Percentiles rank a stretch among this genome's conserved stretches.
phyloP scores from a whole-genome alignment of 805 yeast species.

The Wickerhamomyces sydowiorum region DNA sequence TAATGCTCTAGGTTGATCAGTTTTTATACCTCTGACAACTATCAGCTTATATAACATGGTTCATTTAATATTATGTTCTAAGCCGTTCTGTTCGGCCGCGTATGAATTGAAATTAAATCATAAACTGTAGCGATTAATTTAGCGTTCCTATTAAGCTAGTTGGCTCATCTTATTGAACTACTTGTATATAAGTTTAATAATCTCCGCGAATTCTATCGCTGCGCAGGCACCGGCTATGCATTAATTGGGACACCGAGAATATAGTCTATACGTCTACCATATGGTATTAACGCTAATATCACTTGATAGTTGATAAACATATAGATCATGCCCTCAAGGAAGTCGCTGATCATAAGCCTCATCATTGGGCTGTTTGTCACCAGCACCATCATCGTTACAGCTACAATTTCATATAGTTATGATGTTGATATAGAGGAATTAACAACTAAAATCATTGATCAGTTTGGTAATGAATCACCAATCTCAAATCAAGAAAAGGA shows the following conservation, averaged over 20 bases:
- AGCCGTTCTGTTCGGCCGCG: background rate
- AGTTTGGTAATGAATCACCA: background rate
- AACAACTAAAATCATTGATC: background rate
- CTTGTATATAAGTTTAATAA: too few species aligned
- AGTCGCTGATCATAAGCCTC: background rate
- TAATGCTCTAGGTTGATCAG: slow-evolving; percentile 25
- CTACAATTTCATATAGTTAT: background rate
- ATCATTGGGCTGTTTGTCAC: background rate
- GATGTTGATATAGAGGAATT: background rate
- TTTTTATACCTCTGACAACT: slow-evolving; percentile 26
- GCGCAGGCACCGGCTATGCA: too few species aligned
- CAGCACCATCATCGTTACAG: background rate
- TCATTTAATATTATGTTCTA: slow-evolving; percentile 5
- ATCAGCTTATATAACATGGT: slow-evolving; percentile 19
- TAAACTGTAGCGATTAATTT: background rate
- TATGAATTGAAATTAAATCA: background rate
- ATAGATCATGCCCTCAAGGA: background rate
- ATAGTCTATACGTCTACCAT: too few species aligned
- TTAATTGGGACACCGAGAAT: too few species aligned
- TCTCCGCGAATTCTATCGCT: too few species aligned
- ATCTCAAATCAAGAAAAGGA: background rate
- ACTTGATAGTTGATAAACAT: too few species aligned
- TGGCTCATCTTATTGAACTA: too few species aligned
- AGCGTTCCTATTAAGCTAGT: too few species aligned
- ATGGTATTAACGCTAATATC: too few species aligned